A percentile compares a stretch with the other conserved stretches of the same genome.
Evolutionary conservation across 495 filamentous ascomycete genomes (phyloP).

Genomic region (Choiromyces venosus): DNA sequence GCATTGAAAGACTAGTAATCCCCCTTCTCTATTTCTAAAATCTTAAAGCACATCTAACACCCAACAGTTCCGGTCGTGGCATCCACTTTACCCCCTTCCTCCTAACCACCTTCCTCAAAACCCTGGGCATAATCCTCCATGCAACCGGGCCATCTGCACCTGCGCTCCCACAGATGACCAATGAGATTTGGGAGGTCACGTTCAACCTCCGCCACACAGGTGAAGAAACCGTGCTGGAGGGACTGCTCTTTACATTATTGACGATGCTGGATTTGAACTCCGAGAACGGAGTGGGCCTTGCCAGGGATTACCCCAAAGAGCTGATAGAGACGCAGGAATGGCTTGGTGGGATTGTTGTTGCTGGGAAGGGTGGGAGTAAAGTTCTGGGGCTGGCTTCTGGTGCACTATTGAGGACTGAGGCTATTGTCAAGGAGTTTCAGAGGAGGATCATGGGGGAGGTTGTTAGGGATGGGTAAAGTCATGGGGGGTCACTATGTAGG

Average conservation of each 20-base stretch:
- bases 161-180: constrained; percentile 60
- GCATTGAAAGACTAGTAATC: constrained; percentile 45
- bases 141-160: constrained; percentile 60
- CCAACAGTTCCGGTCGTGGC: constrained; percentile 45
- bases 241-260: constrained; percentile 70
- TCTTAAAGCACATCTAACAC: constrained; percentile 2
- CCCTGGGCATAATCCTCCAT: constrained; percentile 60
- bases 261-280: constrained; percentile 77
- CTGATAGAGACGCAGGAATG: constrained; percentile 61
- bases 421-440: constrained; percentile 73
- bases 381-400: constrained; percentile 70
- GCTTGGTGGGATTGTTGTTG: constrained; percentile 64
- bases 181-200: constrained; percentile 63
- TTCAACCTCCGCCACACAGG: constrained; percentile 48
- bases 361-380: constrained; percentile 54
- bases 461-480: neutral
- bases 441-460: constrained; percentile 35
- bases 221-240: constrained; percentile 62
- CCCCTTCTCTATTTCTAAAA: neutral
- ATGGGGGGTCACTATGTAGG: neutral
- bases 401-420: constrained; percentile 68
- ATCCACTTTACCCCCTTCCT: constrained; percentile 58
- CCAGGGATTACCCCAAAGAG: constrained; percentile 53
- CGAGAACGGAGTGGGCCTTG: constrained; percentile 49
- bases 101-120: constrained; percentile 59